Evolutionary conservation across 768 basidiomycete genomes (phyloP).

Genomic region (Floccularia luteovirens): DNA sequence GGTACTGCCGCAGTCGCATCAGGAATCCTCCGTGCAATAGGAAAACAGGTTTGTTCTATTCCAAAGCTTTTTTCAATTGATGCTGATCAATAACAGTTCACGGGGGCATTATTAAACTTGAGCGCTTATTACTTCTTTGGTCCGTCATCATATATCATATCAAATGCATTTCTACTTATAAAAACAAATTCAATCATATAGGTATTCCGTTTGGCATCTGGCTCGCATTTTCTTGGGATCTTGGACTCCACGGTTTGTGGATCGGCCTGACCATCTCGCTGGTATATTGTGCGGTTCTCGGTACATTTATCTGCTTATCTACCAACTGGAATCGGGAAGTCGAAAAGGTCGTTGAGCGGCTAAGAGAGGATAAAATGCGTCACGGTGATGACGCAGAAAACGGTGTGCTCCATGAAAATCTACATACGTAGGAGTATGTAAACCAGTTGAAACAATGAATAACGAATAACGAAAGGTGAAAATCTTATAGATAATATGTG

Average conservation of each 20-base stretch:
- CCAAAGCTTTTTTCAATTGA: constrained; percentile 1
- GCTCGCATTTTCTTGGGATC: constrained; percentile 55
- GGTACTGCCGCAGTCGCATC: constrained; percentile 58
- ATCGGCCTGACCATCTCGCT: constrained; percentile 69
- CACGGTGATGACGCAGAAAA: constrained; percentile 7
- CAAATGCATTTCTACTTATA: not conserved
- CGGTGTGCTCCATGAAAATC: not conserved
- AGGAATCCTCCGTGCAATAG: constrained; percentile 78
- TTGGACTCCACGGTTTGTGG: constrained; percentile 76
- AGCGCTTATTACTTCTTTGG: constrained; percentile 78
- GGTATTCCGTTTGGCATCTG: constrained; percentile 80
- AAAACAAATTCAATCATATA: no score
- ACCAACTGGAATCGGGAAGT: constrained; percentile 72
- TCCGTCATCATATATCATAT: constrained; percentile 6
- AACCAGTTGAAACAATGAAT: no score
- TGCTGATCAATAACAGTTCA: constrained; percentile 29
- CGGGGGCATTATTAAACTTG: constrained; percentile 75
- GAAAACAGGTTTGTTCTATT: constrained; percentile 49
- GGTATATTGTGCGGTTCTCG: constrained; percentile 45
- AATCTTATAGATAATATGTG: no score
- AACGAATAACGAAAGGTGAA: no score
- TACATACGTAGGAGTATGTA: not conserved
- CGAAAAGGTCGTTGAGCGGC: constrained; percentile 44
- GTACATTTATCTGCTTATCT: constrained; percentile 42
- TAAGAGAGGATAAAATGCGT: constrained; percentile 34